phyloP scores from a whole-genome alignment of 2,329 filamentous ascomycete genomes.

The Fusarium chaquense region DNA sequence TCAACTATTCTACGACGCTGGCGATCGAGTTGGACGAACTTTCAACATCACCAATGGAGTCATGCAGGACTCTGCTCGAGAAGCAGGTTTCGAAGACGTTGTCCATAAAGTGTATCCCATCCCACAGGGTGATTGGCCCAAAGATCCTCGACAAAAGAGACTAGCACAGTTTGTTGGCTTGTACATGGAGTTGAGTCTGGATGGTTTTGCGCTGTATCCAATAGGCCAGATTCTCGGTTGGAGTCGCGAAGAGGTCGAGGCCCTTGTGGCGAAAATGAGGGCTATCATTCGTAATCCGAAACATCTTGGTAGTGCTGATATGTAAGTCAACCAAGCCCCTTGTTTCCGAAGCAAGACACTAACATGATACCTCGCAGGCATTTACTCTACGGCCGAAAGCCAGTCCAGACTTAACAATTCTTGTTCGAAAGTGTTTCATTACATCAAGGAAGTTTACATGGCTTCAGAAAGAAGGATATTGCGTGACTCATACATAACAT shows the following conservation, averaged over 20 bases:
- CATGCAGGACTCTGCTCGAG: slow-evolving; percentile 12
- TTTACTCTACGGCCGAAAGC: slow-evolving; percentile 21
- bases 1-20: slow-evolving; percentile 34
- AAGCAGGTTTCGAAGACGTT: slow-evolving; percentile 24
- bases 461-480: background rate
- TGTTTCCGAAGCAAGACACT: background rate
- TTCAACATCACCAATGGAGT: slow-evolving; percentile 27
- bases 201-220: slow-evolving; percentile 21
- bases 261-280: slow-evolving; percentile 19
- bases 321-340: background rate
- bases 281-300: slow-evolving; percentile 9
- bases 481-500: background rate
- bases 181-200: slow-evolving; percentile 28
- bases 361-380: background rate
- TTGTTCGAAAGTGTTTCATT: too few species aligned
- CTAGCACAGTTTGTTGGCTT: slow-evolving; percentile 26
- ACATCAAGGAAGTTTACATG: fast-evolving
- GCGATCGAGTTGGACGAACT: slow-evolving; percentile 25
- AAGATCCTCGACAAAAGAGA: slow-evolving; percentile 24
- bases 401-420: background rate
- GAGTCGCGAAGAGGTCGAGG: slow-evolving; percentile 16
- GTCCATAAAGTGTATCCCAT: slow-evolving; percentile 13
- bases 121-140: slow-evolving; percentile 29
- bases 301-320: slow-evolving; percentile 6
- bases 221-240: slow-evolving; percentile 25